Evolutionary conservation across 257 asterid species (phyloP).

Genomic region (Solanum sparsipilum): DNA sequence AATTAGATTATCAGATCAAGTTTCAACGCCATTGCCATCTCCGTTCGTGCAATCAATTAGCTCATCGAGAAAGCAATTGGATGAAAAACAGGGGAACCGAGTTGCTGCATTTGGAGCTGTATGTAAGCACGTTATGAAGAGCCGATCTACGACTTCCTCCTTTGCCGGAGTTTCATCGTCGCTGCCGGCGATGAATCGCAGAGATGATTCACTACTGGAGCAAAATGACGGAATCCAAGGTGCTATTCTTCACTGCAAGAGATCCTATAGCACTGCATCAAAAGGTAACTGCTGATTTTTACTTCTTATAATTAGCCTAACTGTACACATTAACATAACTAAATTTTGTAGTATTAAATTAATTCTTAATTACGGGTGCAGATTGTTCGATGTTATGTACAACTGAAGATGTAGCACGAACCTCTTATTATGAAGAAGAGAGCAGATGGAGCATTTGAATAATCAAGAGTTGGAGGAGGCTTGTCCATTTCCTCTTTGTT

Average conservation of each 20-base stretch:
- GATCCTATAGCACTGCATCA: neutral
- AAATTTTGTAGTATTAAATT: neutral
- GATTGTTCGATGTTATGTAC: neutral
- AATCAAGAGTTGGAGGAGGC: neutral
- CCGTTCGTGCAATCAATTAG: constrained; percentile 17
- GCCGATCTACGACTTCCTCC: constrained; percentile 51
- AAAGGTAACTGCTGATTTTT: neutral
- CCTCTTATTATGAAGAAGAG: neutral
- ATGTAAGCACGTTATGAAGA: constrained; percentile 41
- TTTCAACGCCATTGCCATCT: neutral
- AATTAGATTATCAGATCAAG: constrained; percentile 11
- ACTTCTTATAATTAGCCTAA: neutral
- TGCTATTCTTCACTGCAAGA: neutral
- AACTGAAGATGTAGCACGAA: neutral
- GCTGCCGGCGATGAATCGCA: constrained; percentile 19
- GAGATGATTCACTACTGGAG: constrained; percentile 64
- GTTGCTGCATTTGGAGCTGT: constrained; percentile 36
- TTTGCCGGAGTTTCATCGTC: constrained; percentile 12
- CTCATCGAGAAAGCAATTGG: constrained; percentile 20
- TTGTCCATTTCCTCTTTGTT: neutral
- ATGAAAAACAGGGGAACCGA: constrained; percentile 18
- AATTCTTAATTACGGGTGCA: neutral
- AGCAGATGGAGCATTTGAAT: constrained; percentile 28
- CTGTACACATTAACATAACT: neutral
- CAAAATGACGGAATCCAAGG: constrained; percentile 21